Percentiles rank a stretch among this genome's conserved stretches.
These are phyloP conservation scores for Colletotrichum neosansevieriae DNA, from an alignment of 2,329 filamentous ascomycete genomes.

Conservation along the genomic window DNA sequence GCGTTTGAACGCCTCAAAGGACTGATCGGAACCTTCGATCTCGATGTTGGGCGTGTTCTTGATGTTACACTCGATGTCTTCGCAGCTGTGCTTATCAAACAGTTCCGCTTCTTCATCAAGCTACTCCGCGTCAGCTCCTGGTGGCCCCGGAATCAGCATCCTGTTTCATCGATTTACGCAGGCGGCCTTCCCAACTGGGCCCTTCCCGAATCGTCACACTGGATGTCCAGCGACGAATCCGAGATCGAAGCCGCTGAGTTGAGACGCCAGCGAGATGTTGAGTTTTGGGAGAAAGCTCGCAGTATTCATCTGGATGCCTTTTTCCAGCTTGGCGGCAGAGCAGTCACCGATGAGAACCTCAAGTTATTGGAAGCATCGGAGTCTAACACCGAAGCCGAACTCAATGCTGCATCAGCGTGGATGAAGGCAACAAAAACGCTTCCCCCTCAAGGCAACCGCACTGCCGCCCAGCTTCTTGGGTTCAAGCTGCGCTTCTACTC, in stretches of 20 bases:
- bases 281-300: constrained; percentile 86
- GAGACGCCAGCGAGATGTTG: constrained; percentile 74
- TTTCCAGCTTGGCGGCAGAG: constrained; percentile 86
- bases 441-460: constrained; percentile 87
- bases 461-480: constrained; percentile 92
- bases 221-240: constrained; percentile 76
- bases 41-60: constrained; percentile 93
- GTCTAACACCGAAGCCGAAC: constrained; percentile 59
- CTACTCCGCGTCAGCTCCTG: constrained; percentile 92
- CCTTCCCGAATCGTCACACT: constrained; percentile 75
- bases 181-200: constrained; percentile 89
- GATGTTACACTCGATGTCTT: constrained; percentile 97
- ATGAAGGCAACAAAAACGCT: constrained; percentile 83
- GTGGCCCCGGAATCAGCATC: constrained; percentile 81
- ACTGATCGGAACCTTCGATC: constrained; percentile 94
- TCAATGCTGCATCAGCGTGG: constrained; percentile 76
- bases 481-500: constrained; percentile 98
- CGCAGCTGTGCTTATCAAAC: constrained; percentile 91
- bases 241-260: constrained; percentile 67
- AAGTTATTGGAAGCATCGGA: constrained; percentile 57
- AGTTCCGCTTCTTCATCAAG: constrained; percentile 94
- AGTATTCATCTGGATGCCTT: constrained; percentile 84
- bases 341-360: constrained; percentile 70
- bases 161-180: constrained; percentile 58
- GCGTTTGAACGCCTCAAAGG: constrained; percentile 94